phyloP scores from a whole-genome alignment of 2,329 filamentous ascomycete species.

The Pyrenophora tritici-repentis region DNA sequence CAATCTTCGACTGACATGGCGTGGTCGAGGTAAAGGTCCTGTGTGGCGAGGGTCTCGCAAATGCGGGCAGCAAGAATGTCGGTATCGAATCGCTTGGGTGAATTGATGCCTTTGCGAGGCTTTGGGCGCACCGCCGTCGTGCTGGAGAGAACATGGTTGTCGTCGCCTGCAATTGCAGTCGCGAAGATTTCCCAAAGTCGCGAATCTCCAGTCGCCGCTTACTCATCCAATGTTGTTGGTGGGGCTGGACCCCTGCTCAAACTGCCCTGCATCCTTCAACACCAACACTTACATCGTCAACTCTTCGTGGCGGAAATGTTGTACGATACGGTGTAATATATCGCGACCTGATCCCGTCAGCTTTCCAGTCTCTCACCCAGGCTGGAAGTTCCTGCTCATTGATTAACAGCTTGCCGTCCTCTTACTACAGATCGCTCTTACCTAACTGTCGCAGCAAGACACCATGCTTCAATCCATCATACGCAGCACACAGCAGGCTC shows the following conservation, averaged over 20 bases:
- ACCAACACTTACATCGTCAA: conserved; percentile 2
- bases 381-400: conserved; percentile 5
- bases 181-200: conserved; percentile 35
- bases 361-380: background rate
- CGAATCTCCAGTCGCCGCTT: conserved; percentile 20
- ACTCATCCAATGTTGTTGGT: conserved; percentile 21
- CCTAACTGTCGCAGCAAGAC: conserved; percentile 10
- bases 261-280: conserved; percentile 8
- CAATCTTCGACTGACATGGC: conserved; percentile 77
- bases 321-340: background rate
- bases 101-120: conserved; percentile 56
- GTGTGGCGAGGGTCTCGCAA: conserved; percentile 55
- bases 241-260: conserved; percentile 3
- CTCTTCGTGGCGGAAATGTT: background rate
- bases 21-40: conserved; percentile 74
- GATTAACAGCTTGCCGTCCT: conserved; percentile 12
- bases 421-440: conserved; percentile 22
- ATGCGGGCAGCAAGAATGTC: conserved; percentile 73
- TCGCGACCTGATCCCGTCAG: background rate
- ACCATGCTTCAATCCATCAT: conserved; percentile 5
- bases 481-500: conserved; percentile 2
- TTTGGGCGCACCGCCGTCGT: conserved; percentile 60
- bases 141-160: conserved; percentile 67
- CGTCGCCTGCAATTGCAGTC: conserved; percentile 15
- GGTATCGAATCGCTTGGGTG: conserved; percentile 62